Evolutionary conservation across 2,329 filamentous ascomycete species (phyloP).

Genomic region (Fusarium vanettenii): DNA sequence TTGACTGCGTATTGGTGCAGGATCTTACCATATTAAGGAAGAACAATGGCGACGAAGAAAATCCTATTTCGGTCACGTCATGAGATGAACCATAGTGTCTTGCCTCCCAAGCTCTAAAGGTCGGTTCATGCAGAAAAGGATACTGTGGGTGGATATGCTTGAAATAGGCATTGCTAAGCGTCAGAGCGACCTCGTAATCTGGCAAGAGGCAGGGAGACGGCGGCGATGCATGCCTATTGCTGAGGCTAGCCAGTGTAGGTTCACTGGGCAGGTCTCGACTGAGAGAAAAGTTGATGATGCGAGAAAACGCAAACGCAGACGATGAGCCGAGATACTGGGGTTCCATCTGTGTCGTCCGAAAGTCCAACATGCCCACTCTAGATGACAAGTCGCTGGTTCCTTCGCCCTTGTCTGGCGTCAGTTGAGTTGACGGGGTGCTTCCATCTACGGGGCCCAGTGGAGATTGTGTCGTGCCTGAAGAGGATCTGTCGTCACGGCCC

Average conservation of each 20-base stretch:
- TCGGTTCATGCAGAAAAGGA: slow-evolving; percentile 51
- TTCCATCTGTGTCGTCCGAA: slow-evolving; percentile 32
- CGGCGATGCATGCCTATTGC: neutral
- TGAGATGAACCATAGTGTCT: slow-evolving; percentile 24
- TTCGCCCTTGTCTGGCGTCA: neutral
- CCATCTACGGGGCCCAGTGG: neutral
- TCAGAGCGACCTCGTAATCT: slow-evolving; percentile 7
- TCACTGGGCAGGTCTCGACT: neutral
- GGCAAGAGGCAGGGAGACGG: slow-evolving; percentile 12
- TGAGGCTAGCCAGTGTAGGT: neutral
- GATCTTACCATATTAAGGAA: slow-evolving; percentile 22
- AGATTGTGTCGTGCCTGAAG: neutral
- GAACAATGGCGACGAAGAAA: neutral
- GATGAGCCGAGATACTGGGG: slow-evolving; percentile 46
- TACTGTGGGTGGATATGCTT: slow-evolving; percentile 53
- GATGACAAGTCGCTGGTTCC: slow-evolving; percentile 20
- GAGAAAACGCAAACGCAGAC: slow-evolving; percentile 45
- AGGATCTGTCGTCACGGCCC: neutral
- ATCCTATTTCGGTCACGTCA: neutral
- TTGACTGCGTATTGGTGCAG: fast-evolving
- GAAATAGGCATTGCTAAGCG: slow-evolving; percentile 49
- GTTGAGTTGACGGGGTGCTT: neutral
- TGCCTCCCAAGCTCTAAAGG: slow-evolving; percentile 47
- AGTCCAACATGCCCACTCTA: slow-evolving; percentile 32
- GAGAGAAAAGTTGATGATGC: slow-evolving; percentile 34